Evolutionary conservation across 371 early-diverging fungal genomes (phyloP).

Genomic region (Lichtheimia corymbifera): DNA sequence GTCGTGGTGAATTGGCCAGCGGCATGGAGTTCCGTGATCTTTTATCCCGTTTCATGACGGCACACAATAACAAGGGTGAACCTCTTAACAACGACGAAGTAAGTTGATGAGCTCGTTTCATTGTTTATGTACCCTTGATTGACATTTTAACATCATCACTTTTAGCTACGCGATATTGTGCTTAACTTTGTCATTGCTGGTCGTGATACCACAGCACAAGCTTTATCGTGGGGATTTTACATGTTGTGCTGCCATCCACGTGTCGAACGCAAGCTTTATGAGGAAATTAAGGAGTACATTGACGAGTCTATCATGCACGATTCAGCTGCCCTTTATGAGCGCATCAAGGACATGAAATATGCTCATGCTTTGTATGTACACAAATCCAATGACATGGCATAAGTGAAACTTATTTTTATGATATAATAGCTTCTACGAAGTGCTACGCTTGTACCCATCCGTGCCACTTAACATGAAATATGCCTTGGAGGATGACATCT

Average conservation of each 20-base stretch:
- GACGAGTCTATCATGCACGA: slow-evolving; percentile 35
- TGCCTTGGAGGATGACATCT: slow-evolving; percentile 66
- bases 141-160: background rate
- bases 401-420: background rate
- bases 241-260: slow-evolving; percentile 48
- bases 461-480: slow-evolving; percentile 70
- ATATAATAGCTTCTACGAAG: slow-evolving; percentile 48
- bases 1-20: slow-evolving; percentile 24
- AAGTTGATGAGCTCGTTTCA: background rate
- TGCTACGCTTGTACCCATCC: slow-evolving; percentile 69
- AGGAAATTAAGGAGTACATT: slow-evolving; percentile 53
- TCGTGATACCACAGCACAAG: slow-evolving; percentile 74
- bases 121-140: background rate
- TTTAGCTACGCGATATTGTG: slow-evolving; percentile 53
- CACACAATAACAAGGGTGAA: slow-evolving; percentile 54
- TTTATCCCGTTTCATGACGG: slow-evolving; percentile 60
- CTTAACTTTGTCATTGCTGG: slow-evolving; percentile 72
- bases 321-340: slow-evolving; percentile 39
- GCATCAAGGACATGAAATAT: slow-evolving; percentile 53
- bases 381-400: background rate
- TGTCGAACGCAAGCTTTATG: slow-evolving; percentile 54
- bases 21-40: slow-evolving; percentile 50
- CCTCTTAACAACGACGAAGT: slow-evolving; percentile 46
- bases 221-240: slow-evolving; percentile 70
- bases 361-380: slow-evolving; percentile 58